Base-by-base conservation (phyloP, 306 rosid genomes). In the Sophora flavescens region DNA sequence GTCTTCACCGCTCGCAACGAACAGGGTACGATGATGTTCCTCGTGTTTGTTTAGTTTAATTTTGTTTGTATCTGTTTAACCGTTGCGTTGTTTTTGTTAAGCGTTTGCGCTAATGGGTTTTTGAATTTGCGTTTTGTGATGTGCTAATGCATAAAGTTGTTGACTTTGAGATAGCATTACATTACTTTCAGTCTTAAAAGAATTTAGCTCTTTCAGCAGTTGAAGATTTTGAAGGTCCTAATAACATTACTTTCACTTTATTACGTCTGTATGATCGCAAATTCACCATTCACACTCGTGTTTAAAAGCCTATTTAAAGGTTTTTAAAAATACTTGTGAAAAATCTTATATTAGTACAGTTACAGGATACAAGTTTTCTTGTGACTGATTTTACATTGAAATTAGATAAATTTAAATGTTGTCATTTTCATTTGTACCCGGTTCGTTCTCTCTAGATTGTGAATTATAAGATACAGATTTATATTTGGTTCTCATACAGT, bases 1-100 rank as follows among this genome's bases (percentile, higher is more conserved):
- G 63, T 90, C 75, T 93, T 90, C 82, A 93, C 98, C 1, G 98
- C 98, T 78, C 96, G 96, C 68, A 93, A 90, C 33, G 97, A 93
- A 4, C 98, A 93, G 85, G 98, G 96, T 93, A 78, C 1, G 32
- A 10, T 35, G 41, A 35, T 33, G 39, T 41, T 15, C 58, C 2
- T 63, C 33, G 0, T 53, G 17, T 15, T 16, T 62, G 6, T 44
- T 73, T 72, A 32, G 12, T 41, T 1, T 39, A 39, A 39, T 9
- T 8, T 8, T 6, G 4, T 13, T 13, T 7, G 12, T 8, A 0
- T 50, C 6, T 12, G 7, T 22, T 16, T 56, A 28, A 17, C 4
- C 6, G 3, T 65, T 70, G 6, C 9, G 45, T 38, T 61, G 7
- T 51, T 60, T 3, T 22, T 64, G 52, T 64, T 39, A 3, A 18